Evolutionary conservation across 164 flowering plant species (phyloP).

Genomic region (Umbilicus rupestris): DNA sequence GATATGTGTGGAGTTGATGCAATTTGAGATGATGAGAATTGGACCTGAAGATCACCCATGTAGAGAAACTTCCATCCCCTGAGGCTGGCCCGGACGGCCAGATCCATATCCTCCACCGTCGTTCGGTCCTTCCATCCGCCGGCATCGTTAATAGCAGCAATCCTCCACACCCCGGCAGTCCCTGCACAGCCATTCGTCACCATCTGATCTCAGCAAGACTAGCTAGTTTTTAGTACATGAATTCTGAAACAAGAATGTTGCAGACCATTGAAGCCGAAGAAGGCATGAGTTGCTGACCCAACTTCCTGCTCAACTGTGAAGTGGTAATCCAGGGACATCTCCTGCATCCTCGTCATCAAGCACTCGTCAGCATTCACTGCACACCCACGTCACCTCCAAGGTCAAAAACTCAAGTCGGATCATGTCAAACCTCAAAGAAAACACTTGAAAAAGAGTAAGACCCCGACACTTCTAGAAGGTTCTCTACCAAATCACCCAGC

Average conservation of each 20-base stretch:
- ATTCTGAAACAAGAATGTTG: background rate
- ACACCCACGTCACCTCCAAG: background rate
- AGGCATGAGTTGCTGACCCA: conserved; percentile 91
- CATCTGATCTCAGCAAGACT: background rate
- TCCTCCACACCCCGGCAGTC: conserved; percentile 95
- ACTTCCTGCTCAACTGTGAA: conserved; percentile 60
- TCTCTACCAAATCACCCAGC: too few relatives aligned
- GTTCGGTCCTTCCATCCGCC: conserved; percentile 98
- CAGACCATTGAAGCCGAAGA: conserved; percentile 83
- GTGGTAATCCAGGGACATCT: conserved; percentile 76
- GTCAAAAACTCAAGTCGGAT: background rate
- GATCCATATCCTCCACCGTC: conserved; percentile 97
- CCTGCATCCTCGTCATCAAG: conserved; percentile 93
- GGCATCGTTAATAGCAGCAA: conserved; percentile 78
- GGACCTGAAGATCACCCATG: conserved; percentile 52
- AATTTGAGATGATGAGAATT: background rate
- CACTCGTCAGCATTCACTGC: conserved; percentile 91
- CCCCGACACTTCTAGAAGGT: too few relatives aligned
- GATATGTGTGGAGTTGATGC: too few relatives aligned
- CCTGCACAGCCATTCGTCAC: conserved; percentile 29
- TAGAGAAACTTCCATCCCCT: conserved; percentile 91
- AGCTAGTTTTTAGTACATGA: background rate
- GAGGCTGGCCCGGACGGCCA: conserved; percentile 90
- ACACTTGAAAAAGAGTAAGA: too few relatives aligned
- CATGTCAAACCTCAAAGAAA: too few relatives aligned